phyloP scores from a whole-genome alignment of 2,329 filamentous ascomycete genomes.

The Ophiostoma ulmi region DNA sequence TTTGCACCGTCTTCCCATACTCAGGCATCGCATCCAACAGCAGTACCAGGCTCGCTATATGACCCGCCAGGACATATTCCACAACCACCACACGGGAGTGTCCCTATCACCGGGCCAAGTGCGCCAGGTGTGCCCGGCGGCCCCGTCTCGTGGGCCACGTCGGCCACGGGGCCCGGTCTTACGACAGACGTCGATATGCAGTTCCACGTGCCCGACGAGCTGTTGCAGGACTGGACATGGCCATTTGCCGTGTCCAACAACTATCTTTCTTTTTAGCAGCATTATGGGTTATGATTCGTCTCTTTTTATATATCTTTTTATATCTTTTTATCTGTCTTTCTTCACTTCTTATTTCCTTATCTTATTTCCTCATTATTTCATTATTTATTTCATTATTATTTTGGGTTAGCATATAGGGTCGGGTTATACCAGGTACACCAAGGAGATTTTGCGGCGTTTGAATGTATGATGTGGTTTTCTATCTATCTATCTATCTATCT shows the following conservation, averaged over 20 bases:
- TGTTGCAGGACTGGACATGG: slow-evolving; percentile 26
- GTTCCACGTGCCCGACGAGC: slow-evolving; percentile 20
- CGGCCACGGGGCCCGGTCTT: slow-evolving; percentile 6
- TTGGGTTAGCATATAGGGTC: background rate
- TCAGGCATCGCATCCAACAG: background rate
- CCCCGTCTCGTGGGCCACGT: background rate
- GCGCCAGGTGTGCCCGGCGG: background rate
- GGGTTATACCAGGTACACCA: slow-evolving; percentile 10
- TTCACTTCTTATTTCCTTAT: background rate
- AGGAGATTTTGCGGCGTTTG: slow-evolving; percentile 5
- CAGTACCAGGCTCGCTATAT: background rate
- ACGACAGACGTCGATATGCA: slow-evolving; percentile 20
- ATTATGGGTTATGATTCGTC: background rate
- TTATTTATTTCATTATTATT: background rate
- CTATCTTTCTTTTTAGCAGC: slow-evolving; percentile 22
- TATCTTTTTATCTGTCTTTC: background rate
- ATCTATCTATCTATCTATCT: background rate
- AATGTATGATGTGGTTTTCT: background rate
- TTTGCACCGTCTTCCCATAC: background rate
- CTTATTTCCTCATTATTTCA: too few relatives aligned
- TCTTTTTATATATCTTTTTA: background rate
- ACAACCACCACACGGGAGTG: background rate
- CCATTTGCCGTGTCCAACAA: slow-evolving; percentile 26
- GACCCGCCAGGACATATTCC: background rate
- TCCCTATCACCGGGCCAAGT: background rate